Base-by-base conservation (phyloP, 768 basidiomycete species). In the Rickenella mellea region DNA sequence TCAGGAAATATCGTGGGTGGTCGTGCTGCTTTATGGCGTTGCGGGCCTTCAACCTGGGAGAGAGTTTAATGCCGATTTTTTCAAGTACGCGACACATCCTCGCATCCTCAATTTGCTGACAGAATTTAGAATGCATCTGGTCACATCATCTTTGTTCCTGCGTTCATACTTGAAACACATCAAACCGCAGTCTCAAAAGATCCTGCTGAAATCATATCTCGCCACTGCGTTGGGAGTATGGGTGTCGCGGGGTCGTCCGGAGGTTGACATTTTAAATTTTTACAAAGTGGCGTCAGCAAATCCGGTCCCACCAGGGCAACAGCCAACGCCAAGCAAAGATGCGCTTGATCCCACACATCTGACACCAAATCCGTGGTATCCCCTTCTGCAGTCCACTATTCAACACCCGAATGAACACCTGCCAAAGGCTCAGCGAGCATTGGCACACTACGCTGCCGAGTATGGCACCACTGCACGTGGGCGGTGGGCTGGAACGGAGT, bases 111-210 rank as follows among this genome's bases (percentile, higher is more conserved):
- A 14, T 36, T 10, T 3, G 24, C 33, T 36, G 10, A 36, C 9
- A 11, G 2, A 9, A 21, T 27, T 2, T 28, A 84, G 80, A 11
- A 74, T 80, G 61, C 83, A 77, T 48, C 59, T 79, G 1, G 70
- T 83, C 28, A 87, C 83, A 0, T 81, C 80, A 4, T 66, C 74
- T 3, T 51, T 81, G 17, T 81, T 83, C 64, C 52, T 82, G 21
- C 65, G 75, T 0, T 71, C 79, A 1, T 43, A 77, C 31, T 49
- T 69, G 3, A 17, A 10, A 7, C 19, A 19, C 19, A 17, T 36
- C 9, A 19, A 17, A 4, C 33, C 33, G 0, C 30, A 55, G 1
- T 75, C 73, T 0, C 69, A 74, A 43, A 63, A 61, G 3, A 56
- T 72, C 12, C 62, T 85, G 11, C 66, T 87, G n/a, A 73, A 71